phyloP scores from a whole-genome alignment of 1,284 basidiomycete genomes.

The Anthracocystis setariae region DNA sequence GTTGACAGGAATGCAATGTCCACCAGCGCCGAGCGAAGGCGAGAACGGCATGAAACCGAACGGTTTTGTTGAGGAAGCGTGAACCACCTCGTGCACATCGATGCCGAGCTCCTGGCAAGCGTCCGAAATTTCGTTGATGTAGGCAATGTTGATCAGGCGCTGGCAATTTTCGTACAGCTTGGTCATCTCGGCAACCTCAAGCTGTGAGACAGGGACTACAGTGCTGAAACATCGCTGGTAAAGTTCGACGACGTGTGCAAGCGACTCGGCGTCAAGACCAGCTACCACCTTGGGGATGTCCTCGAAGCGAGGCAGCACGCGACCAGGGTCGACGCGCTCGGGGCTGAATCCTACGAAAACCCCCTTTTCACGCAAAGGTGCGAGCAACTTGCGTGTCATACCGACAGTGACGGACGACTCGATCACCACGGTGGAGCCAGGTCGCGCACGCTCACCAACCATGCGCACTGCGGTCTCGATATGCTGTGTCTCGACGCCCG shows the following conservation, averaged over 20 bases:
- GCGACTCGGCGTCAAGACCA: constrained; percentile 22
- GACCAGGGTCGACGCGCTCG: constrained; percentile 39
- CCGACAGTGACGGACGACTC: constrained; percentile 38
- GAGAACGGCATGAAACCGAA: constrained; percentile 40
- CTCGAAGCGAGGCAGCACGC: constrained; percentile 26
- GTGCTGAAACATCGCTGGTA: constrained; percentile 34
- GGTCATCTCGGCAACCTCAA: constrained; percentile 35
- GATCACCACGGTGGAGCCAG: constrained; percentile 36
- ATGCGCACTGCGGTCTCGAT: constrained; percentile 31
- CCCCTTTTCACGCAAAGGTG: constrained; percentile 19
- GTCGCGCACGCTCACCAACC: constrained; percentile 19
- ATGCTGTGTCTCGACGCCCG: constrained; percentile 23
- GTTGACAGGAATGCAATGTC: constrained; percentile 42
- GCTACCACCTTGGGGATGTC: constrained; percentile 45
- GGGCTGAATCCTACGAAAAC: constrained; percentile 36
- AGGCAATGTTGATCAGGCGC: constrained; percentile 39
- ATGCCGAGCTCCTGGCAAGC: constrained; percentile 32
- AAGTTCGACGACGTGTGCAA: constrained; percentile 25
- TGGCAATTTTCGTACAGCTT: constrained; percentile 47
- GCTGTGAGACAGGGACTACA: constrained; percentile 28
- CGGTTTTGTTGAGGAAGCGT: constrained; percentile 33
- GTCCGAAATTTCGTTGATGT: constrained; percentile 46
- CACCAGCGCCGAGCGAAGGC: constrained; percentile 33
- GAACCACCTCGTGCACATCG: constrained; percentile 34
- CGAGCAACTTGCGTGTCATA: constrained; percentile 37